phyloP scores from a whole-genome alignment of 495 filamentous ascomycete genomes.

The Neurospora sp. region DNA sequence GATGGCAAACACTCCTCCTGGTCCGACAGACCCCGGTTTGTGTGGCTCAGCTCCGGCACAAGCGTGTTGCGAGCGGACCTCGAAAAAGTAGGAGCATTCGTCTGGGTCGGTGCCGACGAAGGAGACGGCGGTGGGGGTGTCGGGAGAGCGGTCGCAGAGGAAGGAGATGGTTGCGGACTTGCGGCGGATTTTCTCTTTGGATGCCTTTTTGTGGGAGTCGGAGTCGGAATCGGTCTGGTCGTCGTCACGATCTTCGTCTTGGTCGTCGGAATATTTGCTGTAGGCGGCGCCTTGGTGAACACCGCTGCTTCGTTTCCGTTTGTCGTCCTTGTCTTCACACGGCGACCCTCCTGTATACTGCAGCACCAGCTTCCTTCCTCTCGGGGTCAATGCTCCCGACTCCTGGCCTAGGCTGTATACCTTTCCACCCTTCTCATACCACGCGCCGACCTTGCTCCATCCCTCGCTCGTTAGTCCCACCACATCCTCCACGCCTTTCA shows the following conservation, averaged over 20 bases:
- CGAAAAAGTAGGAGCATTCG: constrained; percentile 94
- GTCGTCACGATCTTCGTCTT: constrained; percentile 14
- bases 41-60: constrained; percentile 57
- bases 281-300: constrained; percentile 28
- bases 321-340: constrained; percentile 40
- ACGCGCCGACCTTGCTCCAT: constrained; percentile 86
- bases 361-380: constrained; percentile 82
- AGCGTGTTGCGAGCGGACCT: constrained; percentile 76
- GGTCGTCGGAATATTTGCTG: constrained; percentile 28
- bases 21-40: constrained; percentile 60
- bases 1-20: constrained; percentile 83
- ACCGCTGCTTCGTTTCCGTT: constrained; percentile 9
- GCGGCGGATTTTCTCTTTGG: constrained; percentile 39
- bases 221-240: background rate
- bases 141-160: constrained; percentile 75
- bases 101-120: constrained; percentile 80
- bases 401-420: constrained; percentile 72
- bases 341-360: constrained; percentile 88
- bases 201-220: background rate
- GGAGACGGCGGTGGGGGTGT: constrained; percentile 48
- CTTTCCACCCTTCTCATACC: constrained; percentile 62
- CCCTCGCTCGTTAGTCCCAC: constrained; percentile 51
- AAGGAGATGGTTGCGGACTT: constrained; percentile 90
- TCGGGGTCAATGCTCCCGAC: constrained; percentile 59
- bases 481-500: constrained; percentile 64